Base-by-base conservation (phyloP, 78 protist species). In the Isochrysis galbana region DNA sequence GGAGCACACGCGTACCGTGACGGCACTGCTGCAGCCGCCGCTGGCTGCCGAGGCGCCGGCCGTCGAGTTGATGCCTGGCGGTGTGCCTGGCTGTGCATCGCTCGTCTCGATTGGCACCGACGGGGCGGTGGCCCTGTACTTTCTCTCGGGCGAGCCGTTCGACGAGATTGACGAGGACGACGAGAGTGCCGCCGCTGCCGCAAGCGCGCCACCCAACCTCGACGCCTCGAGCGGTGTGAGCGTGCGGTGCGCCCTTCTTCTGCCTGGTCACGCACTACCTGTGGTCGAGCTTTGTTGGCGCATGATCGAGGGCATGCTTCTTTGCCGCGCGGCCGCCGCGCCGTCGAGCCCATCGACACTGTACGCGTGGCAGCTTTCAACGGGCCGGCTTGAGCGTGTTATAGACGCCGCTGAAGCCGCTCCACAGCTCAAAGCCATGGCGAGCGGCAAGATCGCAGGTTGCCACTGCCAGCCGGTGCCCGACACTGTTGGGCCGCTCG, bases 11-110 rank as follows among this genome's bases (percentile, higher is more conserved):
- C 21, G 82, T 25, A 4, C 32, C 82, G 42, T 72, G 42, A 3
- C 32, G 46, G 42, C 82, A 42, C 82, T 72, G 82, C 36, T 72
- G 82, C 82, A 72, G 82, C 82, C 82, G 82, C 82, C 82, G 42
- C 42, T 42, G 42, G 82, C 26, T 19, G 82, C 36, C 42, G 26
- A 14, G 34, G 5, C 36, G 36, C 47, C 46, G 46, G 7, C 42
- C 34, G 87, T 0, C 34, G 22, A 4, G 22, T 4, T 26, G n/a
- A n/a, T n/a, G n/a, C n/a, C n/a, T n/a, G n/a, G n/a, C n/a, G n/a
- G n/a, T n/a, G n/a, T n/a, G n/a, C n/a, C n/a, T n/a, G n/a, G n/a
- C n/a, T n/a, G n/a, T n/a, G n/a, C n/a, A n/a, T n/a, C n/a, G 38
- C 22, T 78, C 36, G 26, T 42, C 51, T 39, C 87, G 38, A 47